Conservation (phyloP, 1,139 yeast species). For the Protomyces gravidus region DNA sequence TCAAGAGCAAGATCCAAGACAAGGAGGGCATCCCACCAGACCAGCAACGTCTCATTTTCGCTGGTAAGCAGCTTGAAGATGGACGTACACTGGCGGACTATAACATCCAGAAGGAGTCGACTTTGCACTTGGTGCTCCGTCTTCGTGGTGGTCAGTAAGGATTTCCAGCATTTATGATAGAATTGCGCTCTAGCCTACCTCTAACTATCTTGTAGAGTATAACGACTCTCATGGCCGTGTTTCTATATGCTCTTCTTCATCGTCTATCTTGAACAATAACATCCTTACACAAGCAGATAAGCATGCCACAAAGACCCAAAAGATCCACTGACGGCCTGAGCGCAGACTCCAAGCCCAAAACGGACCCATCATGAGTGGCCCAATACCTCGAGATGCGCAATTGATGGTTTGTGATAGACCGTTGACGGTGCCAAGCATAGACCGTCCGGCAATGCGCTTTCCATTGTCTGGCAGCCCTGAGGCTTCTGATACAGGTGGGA, state of each 20-base stretch:
- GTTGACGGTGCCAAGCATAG: conserved; percentile 7
- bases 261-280: background rate
- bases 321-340: background rate
- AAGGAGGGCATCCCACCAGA: conserved; percentile 99
- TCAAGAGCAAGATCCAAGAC: conserved; percentile 88
- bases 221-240: background rate
- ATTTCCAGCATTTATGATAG: too few species aligned
- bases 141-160: conserved; percentile 54
- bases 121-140: conserved; percentile 95
- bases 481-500: background rate
- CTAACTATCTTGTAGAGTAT: background rate
- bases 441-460: background rate
- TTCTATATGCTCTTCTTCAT: background rate
- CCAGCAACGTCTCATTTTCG: conserved; percentile 98
- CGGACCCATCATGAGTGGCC: conserved; percentile 3
- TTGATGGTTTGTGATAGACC: conserved; percentile 1
- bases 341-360: background rate
- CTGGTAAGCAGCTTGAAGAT: conserved; percentile 99
- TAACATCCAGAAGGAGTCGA: conserved; percentile 99
- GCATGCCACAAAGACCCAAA: background rate
- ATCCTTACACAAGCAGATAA: background rate
- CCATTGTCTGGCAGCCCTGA: background rate
- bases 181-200: background rate
- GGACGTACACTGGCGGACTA: conserved; percentile 95
- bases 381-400: conserved; percentile 2